These are phyloP conservation scores for Cladophialophora exuberans DNA, from an alignment of 2,329 filamentous ascomycete genomes.

Conservation along the genomic window DNA sequence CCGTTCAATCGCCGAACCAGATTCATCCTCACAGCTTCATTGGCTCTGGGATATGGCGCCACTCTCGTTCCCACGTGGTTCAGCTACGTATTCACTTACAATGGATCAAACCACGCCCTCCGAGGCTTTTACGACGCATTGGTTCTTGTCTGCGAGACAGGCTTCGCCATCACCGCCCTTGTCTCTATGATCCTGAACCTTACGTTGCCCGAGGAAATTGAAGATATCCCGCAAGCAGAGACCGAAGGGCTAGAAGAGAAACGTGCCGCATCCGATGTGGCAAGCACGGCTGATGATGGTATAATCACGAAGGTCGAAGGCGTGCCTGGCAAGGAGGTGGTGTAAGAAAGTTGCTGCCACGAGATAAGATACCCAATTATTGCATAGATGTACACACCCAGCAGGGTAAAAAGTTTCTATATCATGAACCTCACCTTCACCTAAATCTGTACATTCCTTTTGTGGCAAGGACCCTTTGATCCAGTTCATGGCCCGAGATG, in stretches of 20 bases:
- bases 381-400: neutral
- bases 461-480: no score
- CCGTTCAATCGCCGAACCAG: conserved; percentile 67
- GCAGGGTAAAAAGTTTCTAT: neutral
- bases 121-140: conserved; percentile 59
- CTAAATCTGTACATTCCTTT: no score
- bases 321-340: conserved; percentile 21
- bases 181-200: conserved; percentile 75
- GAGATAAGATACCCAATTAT: neutral
- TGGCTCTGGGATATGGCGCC: conserved; percentile 62
- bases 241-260: conserved; percentile 23
- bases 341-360: conserved; percentile 10
- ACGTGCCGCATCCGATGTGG: conserved; percentile 1
- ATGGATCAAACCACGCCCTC: conserved; percentile 66
- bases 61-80: conserved; percentile 53
- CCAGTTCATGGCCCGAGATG: no score
- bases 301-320: conserved; percentile 8
- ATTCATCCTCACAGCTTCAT: conserved; percentile 66
- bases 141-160: conserved; percentile 69
- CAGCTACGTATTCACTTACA: conserved; percentile 49
- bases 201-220: conserved; percentile 72
- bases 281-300: neutral
- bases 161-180: conserved; percentile 67
- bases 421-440: neutral
- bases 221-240: conserved; percentile 55